A percentile compares a stretch with the other conserved stretches of the same genome.
phyloP scores from a whole-genome alignment of 371 early-diverging fungal species.

The Nosema bombycis region DNA sequence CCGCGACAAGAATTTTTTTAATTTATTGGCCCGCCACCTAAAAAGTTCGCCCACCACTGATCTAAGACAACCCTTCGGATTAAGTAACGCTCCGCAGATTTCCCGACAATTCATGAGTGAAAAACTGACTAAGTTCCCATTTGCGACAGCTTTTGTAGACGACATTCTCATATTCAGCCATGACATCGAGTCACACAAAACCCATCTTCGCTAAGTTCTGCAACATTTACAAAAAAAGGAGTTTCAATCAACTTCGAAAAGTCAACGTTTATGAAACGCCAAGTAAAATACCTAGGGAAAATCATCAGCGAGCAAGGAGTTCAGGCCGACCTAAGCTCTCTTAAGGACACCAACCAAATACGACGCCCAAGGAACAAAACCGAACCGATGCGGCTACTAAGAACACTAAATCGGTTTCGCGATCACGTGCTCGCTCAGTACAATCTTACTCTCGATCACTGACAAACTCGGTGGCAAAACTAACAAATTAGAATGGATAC shows the following conservation, averaged over 20 bases:
- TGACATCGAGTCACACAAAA: constrained; percentile 63
- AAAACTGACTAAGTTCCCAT: constrained; percentile 58
- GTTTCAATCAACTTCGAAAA: constrained; percentile 64
- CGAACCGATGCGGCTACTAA: constrained; percentile 4
- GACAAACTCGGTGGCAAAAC: not conserved
- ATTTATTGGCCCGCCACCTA: no score
- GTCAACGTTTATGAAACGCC: constrained; percentile 64
- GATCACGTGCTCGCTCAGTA: not conserved
- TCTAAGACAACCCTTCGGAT: constrained; percentile 63
- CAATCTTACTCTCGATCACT: not conserved
- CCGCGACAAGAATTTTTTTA: no score
- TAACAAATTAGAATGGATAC: no score
- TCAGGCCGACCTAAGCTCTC: not conserved
- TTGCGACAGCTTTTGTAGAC: constrained; percentile 66
- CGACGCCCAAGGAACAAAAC: not conserved
- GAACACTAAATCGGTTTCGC: constrained; percentile 27
- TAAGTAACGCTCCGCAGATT: constrained; percentile 62
- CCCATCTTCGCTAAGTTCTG: constrained; percentile 55
- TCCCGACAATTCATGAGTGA: constrained; percentile 63
- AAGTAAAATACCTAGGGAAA: constrained; percentile 66
- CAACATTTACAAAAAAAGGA: not conserved
- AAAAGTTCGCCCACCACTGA: no score
- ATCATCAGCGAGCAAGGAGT: constrained; percentile 35
- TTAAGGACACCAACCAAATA: not conserved
- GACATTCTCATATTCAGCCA: constrained; percentile 67